Percentiles rank a stretch among this genome's conserved stretches.
Evolutionary conservation across 257 asterid species (phyloP).

Genomic region (Fraxinus anomala): DNA sequence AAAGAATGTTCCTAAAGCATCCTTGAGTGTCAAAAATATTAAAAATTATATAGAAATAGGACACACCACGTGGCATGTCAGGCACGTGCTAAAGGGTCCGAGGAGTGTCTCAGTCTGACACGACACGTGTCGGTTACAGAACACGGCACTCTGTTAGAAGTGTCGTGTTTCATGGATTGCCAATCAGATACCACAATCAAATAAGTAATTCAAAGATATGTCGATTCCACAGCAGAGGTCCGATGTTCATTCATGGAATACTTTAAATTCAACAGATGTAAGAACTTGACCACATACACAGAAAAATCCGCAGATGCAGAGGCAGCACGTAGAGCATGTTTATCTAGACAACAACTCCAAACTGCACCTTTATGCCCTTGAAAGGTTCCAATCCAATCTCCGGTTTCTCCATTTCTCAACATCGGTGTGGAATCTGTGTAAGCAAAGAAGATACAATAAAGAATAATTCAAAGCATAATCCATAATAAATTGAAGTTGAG

Average conservation of each 20-base stretch:
- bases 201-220: neutral
- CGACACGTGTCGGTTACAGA: too few species aligned
- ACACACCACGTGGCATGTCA: neutral
- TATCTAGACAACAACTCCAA: slow-evolving; percentile 91
- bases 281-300: slow-evolving; percentile 57
- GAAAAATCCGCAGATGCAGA: slow-evolving; percentile 97
- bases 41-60: neutral
- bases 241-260: neutral
- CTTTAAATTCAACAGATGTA: neutral
- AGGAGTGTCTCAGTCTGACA: too few species aligned
- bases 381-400: slow-evolving; percentile 98
- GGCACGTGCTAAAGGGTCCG: neutral
- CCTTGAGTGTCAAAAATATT: too few species aligned
- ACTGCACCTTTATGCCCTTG: slow-evolving; percentile 99
- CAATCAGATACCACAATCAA: neutral
- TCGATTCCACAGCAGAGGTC: neutral
- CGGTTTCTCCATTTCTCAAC: slow-evolving; percentile 97
- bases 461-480: neutral
- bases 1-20: neutral
- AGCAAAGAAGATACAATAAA: slow-evolving; percentile 15
- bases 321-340: slow-evolving; percentile 88
- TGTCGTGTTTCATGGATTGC: neutral
- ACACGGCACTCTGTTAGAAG: neutral
- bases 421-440: slow-evolving; percentile 81
- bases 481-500: neutral